phyloP scores from a whole-genome alignment of 345 rosid species.

The Rhodamnia rubescens region DNA sequence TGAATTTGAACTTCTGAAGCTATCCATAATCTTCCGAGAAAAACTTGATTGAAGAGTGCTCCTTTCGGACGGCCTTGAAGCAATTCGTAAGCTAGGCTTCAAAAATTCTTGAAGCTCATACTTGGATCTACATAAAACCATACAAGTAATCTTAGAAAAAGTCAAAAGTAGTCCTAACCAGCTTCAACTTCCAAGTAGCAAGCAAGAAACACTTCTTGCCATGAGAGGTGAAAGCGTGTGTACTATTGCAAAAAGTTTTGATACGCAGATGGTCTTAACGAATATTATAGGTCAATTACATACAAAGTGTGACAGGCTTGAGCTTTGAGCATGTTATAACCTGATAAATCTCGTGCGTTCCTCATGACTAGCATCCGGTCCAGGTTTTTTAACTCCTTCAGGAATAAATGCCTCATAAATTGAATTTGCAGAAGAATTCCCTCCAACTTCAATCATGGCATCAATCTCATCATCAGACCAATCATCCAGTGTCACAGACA shows the following conservation, averaged over 20 bases:
- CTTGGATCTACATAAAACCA: conserved; percentile 52
- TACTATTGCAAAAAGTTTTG: background rate
- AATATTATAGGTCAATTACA: background rate
- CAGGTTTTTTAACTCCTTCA: conserved; percentile 69
- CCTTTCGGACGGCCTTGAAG: conserved; percentile 33
- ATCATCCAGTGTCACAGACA: conserved; percentile 93
- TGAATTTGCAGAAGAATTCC: conserved; percentile 80
- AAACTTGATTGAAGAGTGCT: conserved; percentile 36
- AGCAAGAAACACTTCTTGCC: background rate
- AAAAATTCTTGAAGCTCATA: conserved; percentile 90
- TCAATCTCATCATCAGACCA: conserved; percentile 92
- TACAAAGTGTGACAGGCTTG: background rate
- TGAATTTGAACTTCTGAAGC: conserved; percentile 44
- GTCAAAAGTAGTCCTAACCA: background rate
- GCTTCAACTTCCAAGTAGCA: background rate
- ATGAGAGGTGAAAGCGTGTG: background rate
- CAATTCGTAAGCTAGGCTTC: conserved; percentile 81
- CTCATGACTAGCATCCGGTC: conserved; percentile 68
- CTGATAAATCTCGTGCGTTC: conserved; percentile 73
- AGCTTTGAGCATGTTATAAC: conserved; percentile 15
- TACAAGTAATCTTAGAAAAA: background rate
- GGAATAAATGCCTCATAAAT: conserved; percentile 86
- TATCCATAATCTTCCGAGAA: conserved; percentile 55
- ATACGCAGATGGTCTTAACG: background rate
- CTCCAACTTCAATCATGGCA: conserved; percentile 90